Percentiles rank a stretch among this genome's conserved stretches.
Evolutionary conservation across 2,329 filamentous ascomycete genomes (phyloP).

Genomic region (Sporothrix brunneoviolacea): DNA sequence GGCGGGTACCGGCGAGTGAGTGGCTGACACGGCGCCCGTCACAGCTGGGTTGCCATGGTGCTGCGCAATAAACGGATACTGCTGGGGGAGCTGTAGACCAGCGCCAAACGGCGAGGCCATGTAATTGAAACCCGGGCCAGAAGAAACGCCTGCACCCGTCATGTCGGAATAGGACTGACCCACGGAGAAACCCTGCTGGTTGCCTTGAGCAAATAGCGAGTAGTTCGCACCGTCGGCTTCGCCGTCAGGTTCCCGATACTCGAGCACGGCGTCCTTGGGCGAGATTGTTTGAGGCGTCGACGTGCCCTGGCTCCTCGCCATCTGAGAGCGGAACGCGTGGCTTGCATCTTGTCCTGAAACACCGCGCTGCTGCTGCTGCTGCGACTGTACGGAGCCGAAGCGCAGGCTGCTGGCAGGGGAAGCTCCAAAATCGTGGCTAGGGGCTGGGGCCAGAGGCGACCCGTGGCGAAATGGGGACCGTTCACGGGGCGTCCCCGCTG

Average conservation of each 20-base stretch:
- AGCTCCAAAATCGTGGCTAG: slow-evolving; percentile 37
- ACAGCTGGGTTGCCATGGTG: neutral
- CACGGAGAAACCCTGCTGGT: slow-evolving; percentile 38
- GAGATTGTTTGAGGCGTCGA: slow-evolving; percentile 78
- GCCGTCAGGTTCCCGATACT: slow-evolving; percentile 71
- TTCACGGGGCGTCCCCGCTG: slow-evolving; percentile 46
- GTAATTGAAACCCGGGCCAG: slow-evolving; percentile 24
- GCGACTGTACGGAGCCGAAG: slow-evolving; percentile 29
- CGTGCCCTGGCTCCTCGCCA: slow-evolving; percentile 35
- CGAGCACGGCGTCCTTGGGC: slow-evolving; percentile 82
- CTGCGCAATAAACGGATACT: slow-evolving; percentile 42
- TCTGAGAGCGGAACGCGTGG: slow-evolving; percentile 35
- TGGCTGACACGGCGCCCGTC: slow-evolving; percentile 1
- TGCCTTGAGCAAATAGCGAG: slow-evolving; percentile 54
- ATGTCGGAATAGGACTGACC: slow-evolving; percentile 21
- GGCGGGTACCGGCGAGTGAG: slow-evolving; percentile 2
- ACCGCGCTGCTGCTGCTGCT: slow-evolving; percentile 47
- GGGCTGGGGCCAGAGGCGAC: slow-evolving; percentile 51
- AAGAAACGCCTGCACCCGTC: slow-evolving; percentile 16
- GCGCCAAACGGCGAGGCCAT: slow-evolving; percentile 29
- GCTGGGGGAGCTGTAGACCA: slow-evolving; percentile 39
- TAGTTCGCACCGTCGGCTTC: slow-evolving; percentile 48
- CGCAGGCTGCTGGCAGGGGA: slow-evolving; percentile 27
- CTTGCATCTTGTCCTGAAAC: slow-evolving; percentile 40
- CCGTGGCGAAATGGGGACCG: slow-evolving; percentile 76